Conservation (phyloP, 495 filamentous ascomycete genomes). For the Baudoinia panamericana region DNA sequence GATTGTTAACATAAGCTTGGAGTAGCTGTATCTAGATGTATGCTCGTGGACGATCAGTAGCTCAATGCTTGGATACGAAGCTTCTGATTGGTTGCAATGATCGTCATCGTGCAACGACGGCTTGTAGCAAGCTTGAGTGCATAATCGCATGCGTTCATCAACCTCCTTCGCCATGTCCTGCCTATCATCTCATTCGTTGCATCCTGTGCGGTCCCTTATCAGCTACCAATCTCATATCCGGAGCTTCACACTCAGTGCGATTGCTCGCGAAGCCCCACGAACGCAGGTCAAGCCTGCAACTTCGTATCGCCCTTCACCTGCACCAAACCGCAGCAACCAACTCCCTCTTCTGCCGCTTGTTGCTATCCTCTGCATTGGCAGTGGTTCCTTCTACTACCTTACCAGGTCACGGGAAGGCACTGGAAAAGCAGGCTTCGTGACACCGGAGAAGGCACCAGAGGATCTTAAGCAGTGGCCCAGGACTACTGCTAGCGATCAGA, state of each 20-base stretch:
- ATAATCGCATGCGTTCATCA: too few species aligned
- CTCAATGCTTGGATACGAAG: too few species aligned
- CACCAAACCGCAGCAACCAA: constrained; percentile 21
- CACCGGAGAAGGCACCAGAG: constrained; percentile 16
- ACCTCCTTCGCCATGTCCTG: too few species aligned
- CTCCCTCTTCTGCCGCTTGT: constrained; percentile 56
- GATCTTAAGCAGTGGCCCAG: constrained; percentile 16
- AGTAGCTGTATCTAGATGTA: too few species aligned
- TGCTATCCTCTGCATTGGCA: constrained; percentile 44
- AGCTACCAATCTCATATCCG: too few species aligned
- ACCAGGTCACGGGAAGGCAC: constrained; percentile 44
- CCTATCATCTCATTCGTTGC: too few species aligned
- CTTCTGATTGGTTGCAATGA: too few species aligned
- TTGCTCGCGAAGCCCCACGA: constrained; percentile 4
- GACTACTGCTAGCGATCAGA: constrained; percentile 7
- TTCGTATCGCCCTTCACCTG: neutral
- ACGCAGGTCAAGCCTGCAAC: constrained; percentile 7
- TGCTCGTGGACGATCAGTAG: too few species aligned
- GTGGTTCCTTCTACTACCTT: constrained; percentile 47
- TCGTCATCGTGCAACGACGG: too few species aligned
- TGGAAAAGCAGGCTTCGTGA: constrained; percentile 11
- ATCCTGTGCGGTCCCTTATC: too few species aligned
- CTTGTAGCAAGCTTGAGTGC: too few species aligned
- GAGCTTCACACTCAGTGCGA: too few species aligned
- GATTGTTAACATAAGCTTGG: constrained; percentile 67